phyloP scores from a whole-genome alignment of 768 basidiomycete genomes.

The Boletus subparvulus region DNA sequence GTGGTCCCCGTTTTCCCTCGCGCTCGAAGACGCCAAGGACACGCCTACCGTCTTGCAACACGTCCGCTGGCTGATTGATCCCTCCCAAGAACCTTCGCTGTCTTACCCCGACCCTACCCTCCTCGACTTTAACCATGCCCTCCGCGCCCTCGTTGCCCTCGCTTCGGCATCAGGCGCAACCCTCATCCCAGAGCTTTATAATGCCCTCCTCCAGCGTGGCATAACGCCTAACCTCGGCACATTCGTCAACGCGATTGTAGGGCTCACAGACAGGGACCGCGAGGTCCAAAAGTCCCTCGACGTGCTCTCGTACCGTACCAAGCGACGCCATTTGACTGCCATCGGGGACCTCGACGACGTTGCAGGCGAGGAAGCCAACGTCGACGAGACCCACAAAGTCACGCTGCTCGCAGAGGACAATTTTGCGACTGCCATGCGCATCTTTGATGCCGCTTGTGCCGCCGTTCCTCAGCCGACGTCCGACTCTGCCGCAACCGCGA shows the following conservation, averaged over 20 bases:
- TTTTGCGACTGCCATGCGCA: constrained; percentile 63
- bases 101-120: constrained; percentile 37
- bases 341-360: constrained; percentile 1
- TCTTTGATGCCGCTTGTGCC: constrained; percentile 63
- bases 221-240: constrained; percentile 63
- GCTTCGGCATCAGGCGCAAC: constrained; percentile 51
- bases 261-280: constrained; percentile 63
- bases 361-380: constrained; percentile 15
- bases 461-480: constrained; percentile 19
- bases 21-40: constrained; percentile 22
- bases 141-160: constrained; percentile 43
- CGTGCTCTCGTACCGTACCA: constrained; percentile 42
- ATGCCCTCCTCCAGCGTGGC: constrained; percentile 61
- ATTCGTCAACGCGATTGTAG: constrained; percentile 58
- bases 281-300: constrained; percentile 55
- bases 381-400: constrained; percentile 37
- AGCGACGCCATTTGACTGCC: constrained; percentile 28
- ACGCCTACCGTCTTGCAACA: constrained; percentile 8
- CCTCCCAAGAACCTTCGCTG: constrained; percentile 29
- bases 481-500: constrained; percentile 8
- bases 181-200: constrained; percentile 64
- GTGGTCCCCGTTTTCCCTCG: constrained; percentile 21
- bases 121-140: constrained; percentile 59
- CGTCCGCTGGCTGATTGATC: constrained; percentile 34
- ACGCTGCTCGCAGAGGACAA: constrained; percentile 63